Conservation (phyloP, 331 rosid species). For the Spiraea crenata region DNA sequence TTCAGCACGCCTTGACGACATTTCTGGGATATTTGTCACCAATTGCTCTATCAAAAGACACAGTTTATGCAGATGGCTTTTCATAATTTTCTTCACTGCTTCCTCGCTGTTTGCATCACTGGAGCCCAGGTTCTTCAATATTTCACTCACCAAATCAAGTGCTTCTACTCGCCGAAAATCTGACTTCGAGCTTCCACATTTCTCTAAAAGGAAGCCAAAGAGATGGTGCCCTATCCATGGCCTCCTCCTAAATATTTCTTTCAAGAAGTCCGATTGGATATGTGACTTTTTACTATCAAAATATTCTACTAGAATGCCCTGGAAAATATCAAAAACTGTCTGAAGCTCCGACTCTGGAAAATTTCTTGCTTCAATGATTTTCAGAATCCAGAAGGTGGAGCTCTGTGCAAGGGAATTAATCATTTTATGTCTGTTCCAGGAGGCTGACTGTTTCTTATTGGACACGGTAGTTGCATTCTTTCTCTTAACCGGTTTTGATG, state of each 20-base stretch:
- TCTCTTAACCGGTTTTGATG: conserved; percentile 73
- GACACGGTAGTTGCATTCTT: conserved; percentile 54
- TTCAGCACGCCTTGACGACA: conserved; percentile 64
- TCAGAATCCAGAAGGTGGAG: conserved; percentile 84
- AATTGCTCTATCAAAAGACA: conserved; percentile 57
- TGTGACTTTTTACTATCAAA: conserved; percentile 76
- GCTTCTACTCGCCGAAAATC: conserved; percentile 83
- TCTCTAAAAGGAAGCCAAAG: conserved; percentile 61
- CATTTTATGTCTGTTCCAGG: conserved; percentile 68
- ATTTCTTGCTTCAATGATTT: conserved; percentile 72
- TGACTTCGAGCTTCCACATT: conserved; percentile 65
- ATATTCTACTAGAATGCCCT: conserved; percentile 48
- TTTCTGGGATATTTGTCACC: conserved; percentile 63
- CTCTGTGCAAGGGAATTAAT: conserved; percentile 67
- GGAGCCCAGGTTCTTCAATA: conserved; percentile 48
- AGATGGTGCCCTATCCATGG: conserved; percentile 78
- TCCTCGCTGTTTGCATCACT: conserved; percentile 40
- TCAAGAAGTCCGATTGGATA: conserved; percentile 68
- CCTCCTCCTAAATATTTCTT: conserved; percentile 68
- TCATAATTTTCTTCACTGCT: conserved; percentile 44
- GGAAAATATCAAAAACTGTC: conserved; percentile 54
- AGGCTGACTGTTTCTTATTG: conserved; percentile 63
- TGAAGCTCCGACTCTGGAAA: conserved; percentile 52
- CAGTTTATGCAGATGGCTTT: conserved; percentile 48
- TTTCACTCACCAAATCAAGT: conserved; percentile 62